Conservation (phyloP, 2,329 filamentous ascomycete genomes). For the Hymenoscyphus scutula region DNA sequence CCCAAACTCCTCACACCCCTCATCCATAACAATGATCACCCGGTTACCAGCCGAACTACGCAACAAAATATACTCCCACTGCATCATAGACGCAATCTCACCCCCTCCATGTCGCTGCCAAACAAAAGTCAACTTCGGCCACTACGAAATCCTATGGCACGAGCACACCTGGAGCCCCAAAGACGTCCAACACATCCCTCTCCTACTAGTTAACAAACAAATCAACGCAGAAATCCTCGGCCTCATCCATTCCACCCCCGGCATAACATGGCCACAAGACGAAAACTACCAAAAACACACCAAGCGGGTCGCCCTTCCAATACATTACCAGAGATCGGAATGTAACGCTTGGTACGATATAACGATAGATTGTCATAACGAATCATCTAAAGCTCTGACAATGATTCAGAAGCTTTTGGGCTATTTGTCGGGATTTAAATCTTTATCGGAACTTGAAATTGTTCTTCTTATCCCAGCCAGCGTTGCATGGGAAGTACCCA, state of each 20-base stretch:
- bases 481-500: background rate
- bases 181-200: background rate
- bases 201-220: constrained; percentile 8
- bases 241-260: constrained; percentile 1
- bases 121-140: background rate
- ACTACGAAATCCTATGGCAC: background rate
- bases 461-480: background rate
- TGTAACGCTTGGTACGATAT: constrained; percentile 6
- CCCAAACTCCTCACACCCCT: background rate
- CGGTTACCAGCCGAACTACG: background rate
- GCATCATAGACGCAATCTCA: background rate
- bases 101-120: background rate
- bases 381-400: background rate
- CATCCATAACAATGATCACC: background rate
- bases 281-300: background rate
- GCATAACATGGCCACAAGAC: background rate
- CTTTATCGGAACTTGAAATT: background rate
- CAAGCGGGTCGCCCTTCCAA: background rate
- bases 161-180: background rate
- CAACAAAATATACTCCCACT: background rate
- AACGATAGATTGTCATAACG: background rate
- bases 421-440: background rate
- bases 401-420: background rate
- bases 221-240: background rate
- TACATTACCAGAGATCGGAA: constrained; percentile 1